Conservation (phyloP, 768 basidiomycete genomes). For the Suillus luteus region DNA sequence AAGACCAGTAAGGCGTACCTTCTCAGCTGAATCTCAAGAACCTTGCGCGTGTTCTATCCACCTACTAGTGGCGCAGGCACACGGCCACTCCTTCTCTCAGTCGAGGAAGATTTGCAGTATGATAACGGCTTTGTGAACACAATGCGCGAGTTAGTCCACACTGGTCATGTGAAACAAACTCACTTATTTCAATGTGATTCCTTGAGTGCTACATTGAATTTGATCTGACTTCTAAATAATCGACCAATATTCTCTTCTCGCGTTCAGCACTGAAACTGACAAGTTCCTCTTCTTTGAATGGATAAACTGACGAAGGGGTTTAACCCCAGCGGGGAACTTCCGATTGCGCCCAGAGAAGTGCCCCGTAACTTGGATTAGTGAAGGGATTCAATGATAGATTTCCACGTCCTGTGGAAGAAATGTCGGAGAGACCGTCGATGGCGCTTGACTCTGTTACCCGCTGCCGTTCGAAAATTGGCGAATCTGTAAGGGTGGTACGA, state of each 20-base stretch:
- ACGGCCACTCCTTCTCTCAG: not conserved
- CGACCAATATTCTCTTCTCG: not conserved
- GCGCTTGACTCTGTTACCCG: not conserved
- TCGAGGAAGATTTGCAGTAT: not conserved
- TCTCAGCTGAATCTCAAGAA: too few species aligned
- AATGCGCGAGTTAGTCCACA: not conserved
- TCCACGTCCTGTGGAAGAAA: not conserved
- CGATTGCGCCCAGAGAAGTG: not conserved
- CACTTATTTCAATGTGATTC: not conserved
- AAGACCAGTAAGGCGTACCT: too few species aligned
- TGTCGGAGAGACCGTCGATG: not conserved
- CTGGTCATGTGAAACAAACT: not conserved
- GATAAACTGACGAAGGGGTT: not conserved
- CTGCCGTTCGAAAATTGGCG: not conserved
- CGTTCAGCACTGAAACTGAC: not conserved
- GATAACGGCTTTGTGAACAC: not conserved
- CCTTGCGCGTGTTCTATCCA: too few species aligned
- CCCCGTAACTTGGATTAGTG: not conserved
- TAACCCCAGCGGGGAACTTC: not conserved
- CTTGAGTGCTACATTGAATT: not conserved
- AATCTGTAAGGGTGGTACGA: not conserved
- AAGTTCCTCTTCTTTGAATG: not conserved
- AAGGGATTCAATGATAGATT: not conserved
- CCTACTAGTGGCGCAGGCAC: not conserved
- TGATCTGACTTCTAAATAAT: not conserved